Conservation (phyloP, 1,139 yeast species). For the Spencermartinsiella ligniputridi region DNA sequence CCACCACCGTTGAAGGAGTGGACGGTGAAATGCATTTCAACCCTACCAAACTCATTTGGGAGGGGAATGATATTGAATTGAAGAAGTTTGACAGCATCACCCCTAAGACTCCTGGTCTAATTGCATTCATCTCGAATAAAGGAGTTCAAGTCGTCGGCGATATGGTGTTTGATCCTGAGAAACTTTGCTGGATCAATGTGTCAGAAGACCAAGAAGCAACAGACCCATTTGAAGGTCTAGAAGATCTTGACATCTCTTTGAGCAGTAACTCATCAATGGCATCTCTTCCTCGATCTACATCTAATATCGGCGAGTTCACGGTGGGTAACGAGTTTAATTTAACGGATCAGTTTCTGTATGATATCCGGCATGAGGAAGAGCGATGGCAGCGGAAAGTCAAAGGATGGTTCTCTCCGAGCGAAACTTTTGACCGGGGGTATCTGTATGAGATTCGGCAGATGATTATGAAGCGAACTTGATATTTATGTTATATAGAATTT, state of each 20-base stretch:
- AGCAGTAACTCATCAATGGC: conserved; percentile 13
- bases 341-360: conserved; percentile 38
- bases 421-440: conserved; percentile 39
- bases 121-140: conserved; percentile 34
- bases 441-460: conserved; percentile 53
- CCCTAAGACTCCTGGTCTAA: conserved; percentile 34
- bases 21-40: conserved; percentile 51
- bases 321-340: conserved; percentile 43
- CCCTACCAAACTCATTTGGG: conserved; percentile 53
- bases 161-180: conserved; percentile 60
- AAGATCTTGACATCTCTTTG: conserved; percentile 34
- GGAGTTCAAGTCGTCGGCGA: conserved; percentile 41
- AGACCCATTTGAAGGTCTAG: conserved; percentile 53
- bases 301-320: conserved; percentile 20
- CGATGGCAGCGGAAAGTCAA: conserved; percentile 46
- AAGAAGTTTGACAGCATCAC: conserved; percentile 42
- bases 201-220: conserved; percentile 29
- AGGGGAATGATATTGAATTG: conserved; percentile 61
- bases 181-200: conserved; percentile 51
- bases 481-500: neutral
- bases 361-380: conserved; percentile 48
- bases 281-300: conserved; percentile 9
- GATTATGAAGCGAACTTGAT: conserved; percentile 34
- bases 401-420: conserved; percentile 50
- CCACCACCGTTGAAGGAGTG: conserved; percentile 25